These are phyloP conservation scores for Mariannaea sp. DNA, from an alignment of 2,329 filamentous ascomycete species.

Conservation along the genomic window DNA sequence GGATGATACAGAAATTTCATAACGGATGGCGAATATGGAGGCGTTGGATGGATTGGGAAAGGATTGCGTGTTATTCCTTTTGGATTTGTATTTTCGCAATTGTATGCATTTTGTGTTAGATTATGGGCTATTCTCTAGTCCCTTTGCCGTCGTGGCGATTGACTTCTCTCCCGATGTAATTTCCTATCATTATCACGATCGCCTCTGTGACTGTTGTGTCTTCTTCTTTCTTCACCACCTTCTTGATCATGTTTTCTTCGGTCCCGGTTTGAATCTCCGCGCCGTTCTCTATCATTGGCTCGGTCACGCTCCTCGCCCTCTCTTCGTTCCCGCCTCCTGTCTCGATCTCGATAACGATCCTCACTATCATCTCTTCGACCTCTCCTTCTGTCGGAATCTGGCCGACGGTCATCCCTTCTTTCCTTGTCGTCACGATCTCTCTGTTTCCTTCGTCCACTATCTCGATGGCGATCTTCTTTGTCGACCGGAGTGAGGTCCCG, in stretches of 20 bases:
- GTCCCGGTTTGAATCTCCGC: conserved; percentile 27
- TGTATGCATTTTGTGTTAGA: conserved; percentile 25
- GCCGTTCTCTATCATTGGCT: conserved; percentile 30
- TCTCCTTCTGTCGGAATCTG: conserved; percentile 28
- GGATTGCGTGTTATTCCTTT: conserved; percentile 12
- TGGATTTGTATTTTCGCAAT: conserved; percentile 17
- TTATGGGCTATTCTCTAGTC: conserved; percentile 34
- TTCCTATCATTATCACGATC: conserved; percentile 34
- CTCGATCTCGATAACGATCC: conserved; percentile 31
- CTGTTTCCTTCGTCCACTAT: conserved; percentile 40
- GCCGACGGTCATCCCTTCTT: conserved; percentile 35
- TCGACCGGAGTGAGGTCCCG: conserved; percentile 45
- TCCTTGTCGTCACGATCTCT: conserved; percentile 38
- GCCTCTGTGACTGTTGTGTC: conserved; percentile 36
- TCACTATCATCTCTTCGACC: conserved; percentile 32
- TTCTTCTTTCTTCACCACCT: conserved; percentile 38
- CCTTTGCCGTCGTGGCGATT: conserved; percentile 46
- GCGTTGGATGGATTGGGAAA: conserved; percentile 31
- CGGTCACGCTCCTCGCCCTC: conserved; percentile 30
- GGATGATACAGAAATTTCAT: conserved; percentile 18
- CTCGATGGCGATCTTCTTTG: conserved; percentile 33
- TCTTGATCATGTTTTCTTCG: conserved; percentile 39
- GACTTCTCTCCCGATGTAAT: conserved; percentile 47
- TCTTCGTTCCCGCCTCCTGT: conserved; percentile 10
- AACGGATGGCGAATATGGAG: conserved; percentile 26